These are phyloP conservation scores for Candida cerambycidarum DNA, from an alignment of 805 yeast genomes.

Conservation along the genomic window DNA sequence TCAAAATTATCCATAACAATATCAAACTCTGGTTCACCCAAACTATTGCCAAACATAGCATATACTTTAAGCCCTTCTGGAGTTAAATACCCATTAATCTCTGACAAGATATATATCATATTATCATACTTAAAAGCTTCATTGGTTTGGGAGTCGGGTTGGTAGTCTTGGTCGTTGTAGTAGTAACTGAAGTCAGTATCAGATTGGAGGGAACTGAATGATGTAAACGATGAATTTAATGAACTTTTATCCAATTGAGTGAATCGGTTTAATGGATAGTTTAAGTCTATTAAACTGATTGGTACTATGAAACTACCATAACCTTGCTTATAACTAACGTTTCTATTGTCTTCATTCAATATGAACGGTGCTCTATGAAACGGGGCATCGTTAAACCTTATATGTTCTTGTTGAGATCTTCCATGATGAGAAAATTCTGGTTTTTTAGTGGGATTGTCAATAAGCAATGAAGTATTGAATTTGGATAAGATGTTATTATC, in stretches of 20 bases:
- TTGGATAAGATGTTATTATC: constrained; percentile 30
- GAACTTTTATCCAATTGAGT: constrained; percentile 9
- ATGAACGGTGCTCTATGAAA: constrained; percentile 78
- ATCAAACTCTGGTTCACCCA: constrained; percentile 41
- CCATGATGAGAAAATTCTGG: constrained; percentile 46
- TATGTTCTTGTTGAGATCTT: constrained; percentile 60
- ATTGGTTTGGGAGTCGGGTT: constrained; percentile 28
- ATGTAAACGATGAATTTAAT: constrained; percentile 5
- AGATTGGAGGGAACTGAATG: neutral
- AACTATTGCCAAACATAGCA: constrained; percentile 33
- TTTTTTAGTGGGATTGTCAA: constrained; percentile 61
- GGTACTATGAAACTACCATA: constrained; percentile 59
- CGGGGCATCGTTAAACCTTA: constrained; percentile 74
- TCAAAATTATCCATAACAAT: constrained; percentile 67
- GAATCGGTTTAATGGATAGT: constrained; percentile 52
- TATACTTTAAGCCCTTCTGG: constrained; percentile 44
- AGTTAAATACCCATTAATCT: constrained; percentile 46
- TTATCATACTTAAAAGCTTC: constrained; percentile 53
- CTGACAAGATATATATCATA: constrained; percentile 54
- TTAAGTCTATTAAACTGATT: constrained; percentile 60
- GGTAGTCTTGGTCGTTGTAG: constrained; percentile 31
- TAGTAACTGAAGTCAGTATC: constrained; percentile 2
- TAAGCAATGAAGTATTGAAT: constrained; percentile 55
- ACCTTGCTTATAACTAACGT: constrained; percentile 45
- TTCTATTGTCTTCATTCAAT: constrained; percentile 50